Base-by-base conservation (phyloP, 2,329 filamentous ascomycete species). In the Pyrenophora graminea region DNA sequence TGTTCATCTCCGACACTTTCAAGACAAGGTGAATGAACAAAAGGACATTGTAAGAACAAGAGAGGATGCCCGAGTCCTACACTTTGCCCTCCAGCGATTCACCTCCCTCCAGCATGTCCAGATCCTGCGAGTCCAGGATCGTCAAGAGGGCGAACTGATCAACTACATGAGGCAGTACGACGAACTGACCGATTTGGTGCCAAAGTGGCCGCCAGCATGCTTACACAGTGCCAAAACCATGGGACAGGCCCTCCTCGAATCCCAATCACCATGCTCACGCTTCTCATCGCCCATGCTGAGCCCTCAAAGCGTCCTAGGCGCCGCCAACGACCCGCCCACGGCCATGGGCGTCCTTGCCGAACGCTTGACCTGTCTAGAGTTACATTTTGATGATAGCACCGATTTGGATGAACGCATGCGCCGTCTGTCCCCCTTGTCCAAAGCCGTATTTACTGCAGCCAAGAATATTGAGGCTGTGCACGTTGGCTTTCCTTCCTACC, bases 261-360 rank as follows among this genome's bases (percentile, higher is more conserved):
- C 83, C 0, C 73, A 77, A 49, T 84, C 83, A 30, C 78, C 80
- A 18, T 81, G 81, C 48, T 81, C 82, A 37, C 79, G 83, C 25
- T 87, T 88, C 62, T 82, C 82, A 8, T 82, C 81, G 4, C 84
- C 84, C 1, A 84, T 85, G 71, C 79, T 88, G 52, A 85, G 83
- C 58, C 82, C 84, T 0, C 79, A 82, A 55, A 82, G 82, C 53
- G 82, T 82, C 3, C 68, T 83, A 12, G 76, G 77, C 8, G 74
- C 86, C 10, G 74, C 78, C 30, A 69, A 74, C 31, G 73, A 76
- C 7, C 78, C 79, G 1, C 75, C 79, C 3, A 70, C 72, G 9
- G 78, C 76, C 1, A 70, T 86, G 21, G 73, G 77, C 2, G 74
- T 76, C 2, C 71, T 86, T 32, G 84, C 81, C 4, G 76, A 77